Percentiles rank a stretch among this genome's conserved stretches.
These are phyloP conservation scores for Boletus insuetus DNA, from an alignment of 768 basidiomycete species.

Conservation along the genomic window DNA sequence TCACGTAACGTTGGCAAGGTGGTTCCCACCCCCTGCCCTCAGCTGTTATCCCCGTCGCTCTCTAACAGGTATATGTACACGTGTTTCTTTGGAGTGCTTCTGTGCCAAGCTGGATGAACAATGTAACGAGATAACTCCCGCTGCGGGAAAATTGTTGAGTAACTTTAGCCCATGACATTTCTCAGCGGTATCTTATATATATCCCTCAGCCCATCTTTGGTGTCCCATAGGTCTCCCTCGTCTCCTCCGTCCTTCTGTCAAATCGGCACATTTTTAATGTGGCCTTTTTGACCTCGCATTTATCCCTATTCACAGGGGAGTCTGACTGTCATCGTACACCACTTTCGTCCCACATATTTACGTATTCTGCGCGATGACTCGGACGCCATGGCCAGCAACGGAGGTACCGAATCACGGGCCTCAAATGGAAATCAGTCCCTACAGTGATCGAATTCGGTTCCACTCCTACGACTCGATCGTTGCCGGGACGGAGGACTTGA, in stretches of 20 bases:
- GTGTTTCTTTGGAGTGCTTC: constrained; percentile 12
- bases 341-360: neutral
- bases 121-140: constrained; percentile 11
- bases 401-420: neutral
- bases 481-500: neutral
- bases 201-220: constrained; percentile 6
- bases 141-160: constrained; percentile 8
- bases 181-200: constrained; percentile 20
- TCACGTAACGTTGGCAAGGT: constrained; percentile 19
- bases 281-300: constrained; percentile 7
- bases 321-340: neutral
- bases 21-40: neutral
- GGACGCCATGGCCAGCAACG: constrained; percentile 6
- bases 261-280: constrained; percentile 13
- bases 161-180: constrained; percentile 10
- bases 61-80: constrained; percentile 20
- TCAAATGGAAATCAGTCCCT: constrained; percentile 5
- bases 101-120: constrained; percentile 15
- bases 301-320: constrained; percentile 9
- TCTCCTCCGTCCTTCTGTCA: constrained; percentile 2
- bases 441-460: constrained; percentile 1
- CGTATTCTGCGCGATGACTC: constrained; percentile 10
- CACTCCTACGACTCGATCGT: neutral
- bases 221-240: neutral
- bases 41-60: no score